Evolutionary conservation across 345 rosid species (phyloP).

Genomic region (Rhodamnia argentea): DNA sequence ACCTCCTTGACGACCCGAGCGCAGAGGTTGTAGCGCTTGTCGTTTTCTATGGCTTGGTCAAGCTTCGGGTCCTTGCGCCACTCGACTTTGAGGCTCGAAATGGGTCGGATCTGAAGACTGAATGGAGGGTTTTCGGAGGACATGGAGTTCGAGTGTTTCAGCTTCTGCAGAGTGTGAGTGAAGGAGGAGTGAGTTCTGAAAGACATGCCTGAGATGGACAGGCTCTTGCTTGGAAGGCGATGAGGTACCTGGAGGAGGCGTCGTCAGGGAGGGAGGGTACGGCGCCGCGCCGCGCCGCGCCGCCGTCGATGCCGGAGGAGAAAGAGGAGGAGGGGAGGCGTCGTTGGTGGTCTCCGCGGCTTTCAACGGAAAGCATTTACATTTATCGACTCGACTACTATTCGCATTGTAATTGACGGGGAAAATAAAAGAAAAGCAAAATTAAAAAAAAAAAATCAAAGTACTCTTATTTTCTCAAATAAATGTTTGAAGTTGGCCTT

Average conservation of each 20-base stretch:
- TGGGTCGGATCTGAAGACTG: conserved; percentile 9
- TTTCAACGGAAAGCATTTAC: not conserved
- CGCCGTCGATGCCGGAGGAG: not conserved
- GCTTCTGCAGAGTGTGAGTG: not conserved
- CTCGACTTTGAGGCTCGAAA: conserved; percentile 72
- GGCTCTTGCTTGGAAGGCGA: not conserved
- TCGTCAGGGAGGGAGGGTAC: not conserved
- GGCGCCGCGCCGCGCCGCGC: not conserved
- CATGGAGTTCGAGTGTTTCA: not conserved
- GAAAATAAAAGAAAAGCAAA: too few relatives aligned
- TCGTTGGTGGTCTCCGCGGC: not conserved
- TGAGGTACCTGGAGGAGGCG: not conserved
- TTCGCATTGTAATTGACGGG: too few relatives aligned
- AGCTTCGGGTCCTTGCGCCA: conserved; percentile 71
- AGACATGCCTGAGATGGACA: not conserved
- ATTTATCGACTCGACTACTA: too few relatives aligned
- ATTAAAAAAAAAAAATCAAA: too few relatives aligned
- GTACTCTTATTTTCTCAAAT: too few relatives aligned
- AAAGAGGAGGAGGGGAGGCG: not conserved
- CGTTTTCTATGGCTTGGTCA: conserved; percentile 63
- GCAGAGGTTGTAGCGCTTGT: conserved; percentile 51
- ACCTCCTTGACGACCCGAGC: conserved; percentile 70
- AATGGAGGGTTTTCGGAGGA: not conserved
- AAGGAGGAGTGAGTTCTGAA: not conserved
- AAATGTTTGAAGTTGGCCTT: too few relatives aligned